Evolutionary conservation across 2,329 filamentous ascomycete genomes (phyloP), one percentile per base, ranked within the genome.

Genomic region (Scedosporium minutisporum): DNA sequence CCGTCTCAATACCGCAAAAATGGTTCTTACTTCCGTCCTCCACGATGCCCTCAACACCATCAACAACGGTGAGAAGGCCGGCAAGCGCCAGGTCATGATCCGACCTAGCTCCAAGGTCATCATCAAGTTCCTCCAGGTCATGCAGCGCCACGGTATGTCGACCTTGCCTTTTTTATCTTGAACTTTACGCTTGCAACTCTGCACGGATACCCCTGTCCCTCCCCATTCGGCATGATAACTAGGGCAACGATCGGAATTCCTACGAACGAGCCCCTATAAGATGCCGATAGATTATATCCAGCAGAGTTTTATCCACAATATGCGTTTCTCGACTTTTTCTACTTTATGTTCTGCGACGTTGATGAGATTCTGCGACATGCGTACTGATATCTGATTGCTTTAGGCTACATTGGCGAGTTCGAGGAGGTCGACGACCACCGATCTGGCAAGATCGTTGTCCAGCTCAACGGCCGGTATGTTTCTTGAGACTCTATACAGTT

Each of bases 1-100:
- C 84, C 75, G 71, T 71, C 65, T 67, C 66, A 73, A 76, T 69
- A 83, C 84, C 86, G 87, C 78, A 87, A 97, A 90, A 78, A 99
- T 99, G 93, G 93, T 97, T 82, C 92, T 91, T 85, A 97, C 95
- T 76, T 96, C 92, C 79, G 95, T 97, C 76, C 93, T 99, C 81
- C 96, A 97, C 87, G 95, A 99, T 89, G 92, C 91, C 78, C 90
- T 97, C 76, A 96, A 96, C 80, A 85, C 87, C 85, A 97, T 99
- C 89, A 99, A 99, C 92, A 99, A 99, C 82, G 95, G 95, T 86
- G 96, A 99, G 88, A 97, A 99, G 90, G 85, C 90, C 73, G 95
- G 95, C 84, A 97, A 97, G 90, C 93, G 95, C 77, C 95, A 99
- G 85, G 95, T 97, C 77, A 77, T 99, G 79, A 97, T 99, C 86